Conservation (phyloP, 306 rosid genomes). For the Quercus parvula region DNA sequence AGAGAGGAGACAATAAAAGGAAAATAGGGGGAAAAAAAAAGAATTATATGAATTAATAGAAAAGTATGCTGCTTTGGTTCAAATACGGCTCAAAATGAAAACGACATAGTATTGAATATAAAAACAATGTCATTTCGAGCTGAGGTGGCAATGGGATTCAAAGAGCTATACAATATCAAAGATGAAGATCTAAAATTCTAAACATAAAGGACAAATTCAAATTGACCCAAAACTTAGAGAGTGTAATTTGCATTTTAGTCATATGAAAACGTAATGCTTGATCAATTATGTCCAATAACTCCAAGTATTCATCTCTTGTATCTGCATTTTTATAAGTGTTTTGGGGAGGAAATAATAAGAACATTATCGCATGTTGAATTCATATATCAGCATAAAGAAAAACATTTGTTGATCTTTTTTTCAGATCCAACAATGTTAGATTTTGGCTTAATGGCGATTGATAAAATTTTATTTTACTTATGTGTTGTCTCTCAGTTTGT, state of each 20-base stretch:
- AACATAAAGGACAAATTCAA: no score
- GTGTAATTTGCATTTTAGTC: not conserved
- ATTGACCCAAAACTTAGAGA: no score
- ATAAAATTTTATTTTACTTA: not conserved
- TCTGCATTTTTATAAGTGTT: not conserved
- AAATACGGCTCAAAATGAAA: no score
- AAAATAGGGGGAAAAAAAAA: no score
- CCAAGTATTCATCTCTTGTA: not conserved
- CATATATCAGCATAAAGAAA: not conserved
- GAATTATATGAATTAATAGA: no score
- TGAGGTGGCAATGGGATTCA: no score
- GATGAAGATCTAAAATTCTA: no score
- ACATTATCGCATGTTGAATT: not conserved
- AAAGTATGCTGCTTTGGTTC: no score
- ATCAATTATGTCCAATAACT: not conserved
- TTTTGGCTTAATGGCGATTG: not conserved
- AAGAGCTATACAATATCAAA: no score
- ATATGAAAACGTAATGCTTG: not conserved
- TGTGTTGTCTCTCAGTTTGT: conserved; percentile 12
- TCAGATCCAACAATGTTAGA: not conserved
- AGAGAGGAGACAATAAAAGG: no score
- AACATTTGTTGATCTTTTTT: not conserved
- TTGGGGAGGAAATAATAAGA: not conserved
- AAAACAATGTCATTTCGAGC: no score
- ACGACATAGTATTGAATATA: no score